These are phyloP conservation scores for Malus sieversii DNA, from an alignment of 306 rosid species.

Conservation along the genomic window DNA sequence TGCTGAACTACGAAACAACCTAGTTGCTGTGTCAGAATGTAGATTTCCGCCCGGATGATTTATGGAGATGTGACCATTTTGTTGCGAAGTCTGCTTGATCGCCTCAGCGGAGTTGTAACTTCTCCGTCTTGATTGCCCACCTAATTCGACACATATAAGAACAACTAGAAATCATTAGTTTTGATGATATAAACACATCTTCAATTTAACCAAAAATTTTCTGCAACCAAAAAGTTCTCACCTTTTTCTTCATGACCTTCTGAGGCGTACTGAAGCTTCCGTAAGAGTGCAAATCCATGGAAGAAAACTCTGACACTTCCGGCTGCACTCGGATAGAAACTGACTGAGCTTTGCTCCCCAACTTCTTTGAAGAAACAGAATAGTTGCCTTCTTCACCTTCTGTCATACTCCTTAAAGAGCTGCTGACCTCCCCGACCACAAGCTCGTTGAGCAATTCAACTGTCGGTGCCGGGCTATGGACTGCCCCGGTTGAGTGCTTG, in stretches of 20 bases:
- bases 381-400: conserved; percentile 25
- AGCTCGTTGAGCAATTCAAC: conserved; percentile 39
- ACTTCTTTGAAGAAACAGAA: conserved; percentile 14
- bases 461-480: conserved; percentile 19
- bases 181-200: background rate
- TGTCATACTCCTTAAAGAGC: conserved; percentile 3
- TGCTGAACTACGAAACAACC: background rate
- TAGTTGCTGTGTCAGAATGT: background rate
- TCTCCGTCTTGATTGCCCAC: conserved; percentile 22
- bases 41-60: background rate
- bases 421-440: conserved; percentile 23
- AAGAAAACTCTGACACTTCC: conserved; percentile 19
- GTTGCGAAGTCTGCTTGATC: conserved; percentile 44
- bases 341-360: conserved; percentile 12
- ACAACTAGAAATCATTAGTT: background rate
- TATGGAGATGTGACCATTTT: conserved; percentile 28
- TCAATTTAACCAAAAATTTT: background rate
- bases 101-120: conserved; percentile 36
- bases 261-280: conserved; percentile 21
- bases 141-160: conserved; percentile 10
- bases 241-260: conserved; percentile 23
- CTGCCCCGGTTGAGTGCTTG: conserved; percentile 8
- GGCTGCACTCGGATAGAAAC: conserved; percentile 13
- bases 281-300: conserved; percentile 10
- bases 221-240: background rate